These are phyloP conservation scores for Sechiopsis laciniata DNA, from an alignment of 306 rosid genomes.

Conservation along the genomic window DNA sequence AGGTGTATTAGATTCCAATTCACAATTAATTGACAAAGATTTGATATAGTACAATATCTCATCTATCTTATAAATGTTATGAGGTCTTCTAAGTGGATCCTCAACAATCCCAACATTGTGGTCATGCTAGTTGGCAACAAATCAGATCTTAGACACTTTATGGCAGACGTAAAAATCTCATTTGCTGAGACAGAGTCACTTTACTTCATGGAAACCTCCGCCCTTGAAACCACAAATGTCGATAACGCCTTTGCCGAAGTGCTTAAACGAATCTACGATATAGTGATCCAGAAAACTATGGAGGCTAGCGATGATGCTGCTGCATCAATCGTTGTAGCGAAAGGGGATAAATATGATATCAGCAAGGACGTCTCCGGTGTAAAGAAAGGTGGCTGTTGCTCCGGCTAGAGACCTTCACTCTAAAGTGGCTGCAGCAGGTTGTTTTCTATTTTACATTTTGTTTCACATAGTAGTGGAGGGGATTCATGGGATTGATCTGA, in stretches of 20 bases:
- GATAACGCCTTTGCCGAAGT: slow-evolving; percentile 43
- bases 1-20: too few species aligned
- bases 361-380: slow-evolving; percentile 43
- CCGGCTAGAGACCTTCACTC: slow-evolving; percentile 28
- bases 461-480: slow-evolving; percentile 9
- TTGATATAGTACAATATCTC: too few species aligned
- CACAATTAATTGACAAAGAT: too few species aligned
- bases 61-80: too few species aligned
- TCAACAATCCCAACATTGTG: slow-evolving; percentile 38
- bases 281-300: slow-evolving; percentile 46
- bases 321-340: slow-evolving; percentile 36
- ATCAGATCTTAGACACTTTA: slow-evolving; percentile 51
- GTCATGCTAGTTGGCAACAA: slow-evolving; percentile 59
- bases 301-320: slow-evolving; percentile 31
- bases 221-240: slow-evolving; percentile 49
- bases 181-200: slow-evolving; percentile 35
- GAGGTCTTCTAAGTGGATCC: too few species aligned
- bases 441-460: not conserved
- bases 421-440: slow-evolving; percentile 11
- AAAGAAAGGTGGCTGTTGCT: slow-evolving; percentile 50
- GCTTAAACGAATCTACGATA: slow-evolving; percentile 44
- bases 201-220: slow-evolving; percentile 40
- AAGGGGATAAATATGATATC: slow-evolving; percentile 49
- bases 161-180: slow-evolving; percentile 46
- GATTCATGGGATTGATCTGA: slow-evolving; percentile 1